phyloP scores from a whole-genome alignment of 1,139 yeast species.

The Debaryomyces sp. region DNA sequence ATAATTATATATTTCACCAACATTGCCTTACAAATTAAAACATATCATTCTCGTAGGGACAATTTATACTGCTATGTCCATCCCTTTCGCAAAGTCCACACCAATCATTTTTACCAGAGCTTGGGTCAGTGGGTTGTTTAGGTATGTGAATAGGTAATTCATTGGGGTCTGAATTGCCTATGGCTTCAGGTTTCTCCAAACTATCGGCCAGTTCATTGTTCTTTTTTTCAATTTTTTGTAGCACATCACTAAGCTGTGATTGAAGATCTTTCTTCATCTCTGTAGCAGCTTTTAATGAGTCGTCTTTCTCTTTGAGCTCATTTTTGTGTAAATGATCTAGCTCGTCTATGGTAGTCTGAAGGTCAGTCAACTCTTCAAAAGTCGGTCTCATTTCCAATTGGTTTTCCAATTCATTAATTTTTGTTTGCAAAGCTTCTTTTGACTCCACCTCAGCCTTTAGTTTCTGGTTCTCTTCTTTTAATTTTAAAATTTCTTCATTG shows the following conservation, averaged over 20 bases:
- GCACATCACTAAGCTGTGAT: constrained; percentile 16
- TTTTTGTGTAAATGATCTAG: constrained; percentile 33
- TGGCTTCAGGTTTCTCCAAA: constrained; percentile 13
- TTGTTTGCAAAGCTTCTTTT: constrained; percentile 10
- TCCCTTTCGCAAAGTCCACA: constrained; percentile 90
- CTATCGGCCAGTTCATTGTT: constrained; percentile 7
- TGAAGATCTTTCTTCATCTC: constrained; percentile 24
- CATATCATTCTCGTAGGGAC: constrained; percentile 78
- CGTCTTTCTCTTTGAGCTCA: constrained; percentile 32
- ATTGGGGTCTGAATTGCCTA: constrained; percentile 16
- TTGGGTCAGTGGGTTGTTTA: constrained; percentile 56
- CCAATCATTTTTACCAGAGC: constrained; percentile 79
- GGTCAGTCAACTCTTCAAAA: constrained; percentile 32
- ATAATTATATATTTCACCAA: background rate
- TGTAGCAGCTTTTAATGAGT: constrained; percentile 27
- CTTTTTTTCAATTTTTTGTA: constrained; percentile 4
- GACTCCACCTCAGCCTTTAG: constrained; percentile 13
- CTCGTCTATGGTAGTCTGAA: constrained; percentile 34
- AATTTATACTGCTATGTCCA: constrained; percentile 84
- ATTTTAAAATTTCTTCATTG: background rate
- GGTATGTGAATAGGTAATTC: constrained; percentile 60
- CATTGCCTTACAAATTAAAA: constrained; percentile 30
- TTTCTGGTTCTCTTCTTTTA: constrained; percentile 8
- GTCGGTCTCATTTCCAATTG: constrained; percentile 35
- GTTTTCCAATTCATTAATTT: constrained; percentile 24